phyloP scores from a whole-genome alignment of 139 green algal species.

The Closterium sp. region DNA sequence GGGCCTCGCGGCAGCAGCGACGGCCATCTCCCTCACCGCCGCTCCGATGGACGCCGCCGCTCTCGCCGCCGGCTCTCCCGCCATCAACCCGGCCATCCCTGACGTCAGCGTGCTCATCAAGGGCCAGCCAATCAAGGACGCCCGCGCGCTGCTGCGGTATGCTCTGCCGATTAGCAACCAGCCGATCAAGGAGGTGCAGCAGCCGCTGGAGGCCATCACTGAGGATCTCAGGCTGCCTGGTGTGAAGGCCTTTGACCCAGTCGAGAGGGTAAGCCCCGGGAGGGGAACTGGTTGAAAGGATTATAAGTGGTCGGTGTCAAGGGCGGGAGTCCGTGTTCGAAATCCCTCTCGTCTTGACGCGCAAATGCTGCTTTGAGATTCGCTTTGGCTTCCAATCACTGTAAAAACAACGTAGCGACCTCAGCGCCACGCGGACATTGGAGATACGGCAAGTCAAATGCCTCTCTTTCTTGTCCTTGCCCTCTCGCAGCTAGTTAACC shows the following conservation, averaged over 20 bases:
- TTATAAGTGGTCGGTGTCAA: too few relatives aligned
- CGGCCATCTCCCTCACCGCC: not conserved
- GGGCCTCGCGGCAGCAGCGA: not conserved
- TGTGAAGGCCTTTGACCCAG: conserved; percentile 32
- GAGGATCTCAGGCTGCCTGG: conserved; percentile 83
- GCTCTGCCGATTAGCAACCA: conserved; percentile 94
- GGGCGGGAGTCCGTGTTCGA: too few relatives aligned
- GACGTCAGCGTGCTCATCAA: conserved; percentile 43
- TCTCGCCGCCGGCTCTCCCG: not conserved
- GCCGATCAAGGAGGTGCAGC: conserved; percentile 82
- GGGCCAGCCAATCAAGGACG: conserved; percentile 75
- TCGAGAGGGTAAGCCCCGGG: conserved; percentile 29
- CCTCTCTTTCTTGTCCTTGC: too few relatives aligned
- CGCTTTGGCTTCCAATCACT: too few relatives aligned
- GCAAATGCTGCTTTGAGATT: too few relatives aligned
- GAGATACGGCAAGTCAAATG: too few relatives aligned
- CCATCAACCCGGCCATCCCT: conserved; percentile 13
- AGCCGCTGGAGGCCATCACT: conserved; percentile 83
- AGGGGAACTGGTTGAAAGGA: too few relatives aligned
- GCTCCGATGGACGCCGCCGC: not conserved
- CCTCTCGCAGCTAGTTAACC: too few relatives aligned
- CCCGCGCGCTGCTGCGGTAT: conserved; percentile 84
- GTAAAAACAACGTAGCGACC: too few relatives aligned
- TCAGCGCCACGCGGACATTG: too few relatives aligned
- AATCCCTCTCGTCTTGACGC: too few relatives aligned